Conservation (phyloP, 768 basidiomycete species). For the Epithele typhae region DNA sequence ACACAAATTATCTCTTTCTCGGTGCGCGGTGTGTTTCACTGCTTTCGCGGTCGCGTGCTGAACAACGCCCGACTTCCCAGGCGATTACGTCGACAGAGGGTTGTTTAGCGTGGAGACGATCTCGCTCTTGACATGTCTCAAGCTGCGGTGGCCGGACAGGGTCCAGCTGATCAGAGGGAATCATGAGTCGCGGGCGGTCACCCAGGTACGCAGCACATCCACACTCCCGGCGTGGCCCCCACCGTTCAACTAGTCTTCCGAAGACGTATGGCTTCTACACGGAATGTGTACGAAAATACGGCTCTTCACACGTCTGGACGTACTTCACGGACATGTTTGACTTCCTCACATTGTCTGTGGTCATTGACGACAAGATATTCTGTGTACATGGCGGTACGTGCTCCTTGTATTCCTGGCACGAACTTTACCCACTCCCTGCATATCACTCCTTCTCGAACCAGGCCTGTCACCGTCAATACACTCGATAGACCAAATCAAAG, state of each 20-base stretch:
- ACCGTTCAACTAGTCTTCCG: conserved; percentile 25
- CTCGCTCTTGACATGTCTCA: conserved; percentile 93
- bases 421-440: not conserved
- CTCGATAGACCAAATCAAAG: conserved; percentile 99
- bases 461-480: conserved; percentile 97
- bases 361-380: conserved; percentile 98
- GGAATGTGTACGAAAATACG: conserved; percentile 97
- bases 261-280: conserved; percentile 99
- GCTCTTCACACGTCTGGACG: conserved; percentile 94
- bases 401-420: not conserved
- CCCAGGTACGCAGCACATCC: conserved; percentile 71
- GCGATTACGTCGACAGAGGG: conserved; percentile 98
- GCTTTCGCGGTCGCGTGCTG: conserved; percentile 1
- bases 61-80: conserved; percentile 38
- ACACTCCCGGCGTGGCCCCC: not conserved
- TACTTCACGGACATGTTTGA: conserved; percentile 99
- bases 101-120: conserved; percentile 99
- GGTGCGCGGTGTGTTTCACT: conserved; percentile 47
- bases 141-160: conserved; percentile 93
- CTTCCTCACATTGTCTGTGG: conserved; percentile 93
- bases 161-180: conserved; percentile 97
- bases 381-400: conserved; percentile 93
- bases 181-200: conserved; percentile 96
- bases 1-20: conserved; percentile 98
- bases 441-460: conserved; percentile 27